Evolutionary conservation across 371 early-diverging fungal species (phyloP), one percentile per base, ranked within the genome.

Genomic region (Mucor saturninus): DNA sequence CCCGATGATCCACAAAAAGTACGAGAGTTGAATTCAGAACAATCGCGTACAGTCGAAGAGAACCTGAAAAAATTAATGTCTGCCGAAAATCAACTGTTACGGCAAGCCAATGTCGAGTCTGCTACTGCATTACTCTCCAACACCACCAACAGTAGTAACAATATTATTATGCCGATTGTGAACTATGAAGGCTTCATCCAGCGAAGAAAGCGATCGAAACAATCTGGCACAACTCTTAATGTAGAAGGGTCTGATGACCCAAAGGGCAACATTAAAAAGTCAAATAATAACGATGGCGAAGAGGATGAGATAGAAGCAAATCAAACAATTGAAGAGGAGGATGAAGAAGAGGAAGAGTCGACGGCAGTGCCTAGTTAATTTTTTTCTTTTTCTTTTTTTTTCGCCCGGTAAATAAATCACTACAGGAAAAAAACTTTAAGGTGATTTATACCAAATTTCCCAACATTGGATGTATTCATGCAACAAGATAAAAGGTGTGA

Each of bases 1-100:
- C 84, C 87, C 13, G 81, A 81, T 29, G 84, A 86, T 65, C 84
- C 84, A 28, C 87, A 85, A 77, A 79, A 71, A 50, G 83, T 86
- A 28, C 70, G 87, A 21, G 85, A 85, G 50, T 65, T 86, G 15
- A 86, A 84, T 43, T 83, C 85, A 26, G 83, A 86, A 35, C 87
- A 86, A 75, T 85, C 87, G 14, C 76, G 87, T 35, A 78, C 83
- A 31, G 87, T 86, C 5, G 87, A 86, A 66, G 83, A 84, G 21
- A 86, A 86, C 43, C 56, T 86, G 54, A 86, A 86, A 54, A 76
- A 80, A 38, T 57, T 86, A 10, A 85, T 85, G 82, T 76, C 85
- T 5, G 80, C 80, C 0, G 85, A 85, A 60, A 83, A 83, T 46
- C 73, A 83, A 37, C 62, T 83, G 30, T 68, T 77, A n/a, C 76